Evolutionary conservation across 306 rosid genomes (phyloP), one percentile per base, ranked within the genome.

Genomic region (Lithocarpus polystachyus): DNA sequence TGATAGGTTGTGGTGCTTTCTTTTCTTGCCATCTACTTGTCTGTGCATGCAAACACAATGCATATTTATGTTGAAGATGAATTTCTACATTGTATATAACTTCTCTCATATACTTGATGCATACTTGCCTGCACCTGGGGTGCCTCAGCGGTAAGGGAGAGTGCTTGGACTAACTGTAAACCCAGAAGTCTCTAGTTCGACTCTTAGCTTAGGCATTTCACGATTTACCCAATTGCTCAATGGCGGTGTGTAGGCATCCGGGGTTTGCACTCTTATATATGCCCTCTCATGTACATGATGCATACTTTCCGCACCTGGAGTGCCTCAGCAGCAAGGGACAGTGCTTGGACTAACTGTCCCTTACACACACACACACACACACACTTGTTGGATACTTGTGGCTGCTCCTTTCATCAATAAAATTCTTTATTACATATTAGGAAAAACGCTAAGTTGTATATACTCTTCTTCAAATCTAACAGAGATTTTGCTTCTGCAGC

Each of bases 401-500:
- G 51, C 72, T 35, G 52, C 52, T 31, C 17, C 51, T 67, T 67
- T 35, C 26, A 9, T 67, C 72, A 31, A 31, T 67, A 6, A 35
- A 17, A 67, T 8, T 33, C 5, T 17, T 17, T 23, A 67, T 67
- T 33, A 67, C 48, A 0, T 48, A 12, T 8, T 19, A 1, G 19
- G 35, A 33, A 13, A 29, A 67, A 19, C n/a, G 26, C 48, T 26
- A 9, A 33, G 35, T 9, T 71, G 15, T 62, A 68, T 55, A n/a
- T 69, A 67, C 35, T 80, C 74, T 78, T 71, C 33, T 31, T 10
- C 22, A 37, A 76, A 53, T 73, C 75, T 86, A 77, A 84, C 53
- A 55, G 11, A 65, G 71, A 22, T 70, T 81, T 69, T 83, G 60
- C 82, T 74, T 82, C 29, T 88, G 86, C 93, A 96, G 99, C 92